phyloP scores from a whole-genome alignment of 805 yeast genomes.

The Starmerella ratchasimensis region DNA sequence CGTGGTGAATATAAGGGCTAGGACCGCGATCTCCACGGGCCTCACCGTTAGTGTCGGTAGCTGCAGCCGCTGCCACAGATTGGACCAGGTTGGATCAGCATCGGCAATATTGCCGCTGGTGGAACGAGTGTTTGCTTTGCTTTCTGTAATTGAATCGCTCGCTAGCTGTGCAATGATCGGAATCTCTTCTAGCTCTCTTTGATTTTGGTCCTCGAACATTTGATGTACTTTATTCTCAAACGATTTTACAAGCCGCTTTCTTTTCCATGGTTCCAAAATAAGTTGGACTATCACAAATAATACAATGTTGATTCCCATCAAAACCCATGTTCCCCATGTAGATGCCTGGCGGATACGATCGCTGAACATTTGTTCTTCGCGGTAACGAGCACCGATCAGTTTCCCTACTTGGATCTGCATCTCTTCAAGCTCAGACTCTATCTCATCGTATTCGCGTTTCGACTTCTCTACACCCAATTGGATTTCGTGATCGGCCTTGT shows the following conservation, averaged over 20 bases:
- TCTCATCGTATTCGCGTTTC: slow-evolving; percentile 38
- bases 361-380: slow-evolving; percentile 96
- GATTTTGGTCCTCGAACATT: slow-evolving; percentile 9
- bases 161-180: too few relatives aligned
- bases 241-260: slow-evolving; percentile 62
- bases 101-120: not conserved
- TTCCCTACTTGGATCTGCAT: slow-evolving; percentile 55
- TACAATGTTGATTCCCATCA: slow-evolving; percentile 75
- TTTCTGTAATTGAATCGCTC: too few relatives aligned
- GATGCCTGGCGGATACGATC: slow-evolving; percentile 89
- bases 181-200: not conserved
- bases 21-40: slow-evolving; percentile 14
- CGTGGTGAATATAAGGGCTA: slow-evolving; percentile 4
- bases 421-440: slow-evolving; percentile 43
- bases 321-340: slow-evolving; percentile 88
- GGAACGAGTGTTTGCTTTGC: not conserved
- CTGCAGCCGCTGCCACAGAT: slow-evolving; percentile 4
- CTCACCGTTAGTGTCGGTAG: slow-evolving; percentile 8
- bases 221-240: slow-evolving; percentile 68
- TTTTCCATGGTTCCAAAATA: slow-evolving; percentile 87
- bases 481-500: slow-evolving; percentile 65
- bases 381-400: slow-evolving; percentile 75
- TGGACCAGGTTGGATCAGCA: slow-evolving; percentile 3
- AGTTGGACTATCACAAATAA: slow-evolving; percentile 72
- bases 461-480: slow-evolving; percentile 46